A percentile compares a stretch with the other conserved stretches of the same genome.
Evolutionary conservation across 768 basidiomycete genomes (phyloP).

Genomic region (Suillus brevipes): DNA sequence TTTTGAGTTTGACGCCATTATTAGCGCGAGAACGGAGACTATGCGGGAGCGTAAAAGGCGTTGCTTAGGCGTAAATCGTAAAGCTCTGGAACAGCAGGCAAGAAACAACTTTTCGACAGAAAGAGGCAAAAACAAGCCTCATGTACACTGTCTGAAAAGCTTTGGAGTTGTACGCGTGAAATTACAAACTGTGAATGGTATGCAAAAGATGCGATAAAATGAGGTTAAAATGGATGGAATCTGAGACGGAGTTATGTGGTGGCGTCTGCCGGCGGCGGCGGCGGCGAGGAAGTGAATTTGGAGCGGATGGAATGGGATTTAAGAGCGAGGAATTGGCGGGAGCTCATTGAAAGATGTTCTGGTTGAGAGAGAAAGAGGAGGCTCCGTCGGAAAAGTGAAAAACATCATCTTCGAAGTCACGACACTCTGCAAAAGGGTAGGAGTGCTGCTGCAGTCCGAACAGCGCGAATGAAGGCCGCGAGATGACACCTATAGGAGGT

Average conservation of each 20-base stretch:
- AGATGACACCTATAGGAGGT: slow-evolving; percentile 19
- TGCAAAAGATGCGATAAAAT: slow-evolving; percentile 36
- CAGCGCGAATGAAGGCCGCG: slow-evolving; percentile 27
- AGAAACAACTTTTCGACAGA: slow-evolving; percentile 11
- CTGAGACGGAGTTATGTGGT: slow-evolving; percentile 23
- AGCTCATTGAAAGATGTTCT: slow-evolving; percentile 50
- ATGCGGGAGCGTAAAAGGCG: slow-evolving; percentile 27
- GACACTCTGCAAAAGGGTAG: slow-evolving; percentile 40
- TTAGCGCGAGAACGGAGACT: slow-evolving; percentile 6
- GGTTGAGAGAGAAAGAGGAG: slow-evolving; percentile 42
- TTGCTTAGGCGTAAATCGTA: slow-evolving; percentile 27
- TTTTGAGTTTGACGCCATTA: slow-evolving; percentile 7
- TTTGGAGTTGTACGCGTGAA: slow-evolving; percentile 22
- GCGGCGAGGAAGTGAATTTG: slow-evolving; percentile 25
- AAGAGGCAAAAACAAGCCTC: slow-evolving; percentile 10
- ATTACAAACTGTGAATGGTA: slow-evolving; percentile 24
- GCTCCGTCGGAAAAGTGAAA: slow-evolving; percentile 44
- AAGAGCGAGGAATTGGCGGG: slow-evolving; percentile 15
- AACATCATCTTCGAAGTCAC: slow-evolving; percentile 39
- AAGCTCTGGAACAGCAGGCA: slow-evolving; percentile 19
- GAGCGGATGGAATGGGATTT: slow-evolving; percentile 24
- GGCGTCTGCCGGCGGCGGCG: slow-evolving; percentile 28
- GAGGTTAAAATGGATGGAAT: slow-evolving; percentile 29
- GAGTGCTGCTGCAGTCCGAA: slow-evolving; percentile 37
- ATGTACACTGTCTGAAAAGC: slow-evolving; percentile 18